Percentiles rank a stretch among this genome's conserved stretches.
These are phyloP conservation scores for Acanthamoeba lenticulata DNA, from an alignment of 208 protist genomes.

Conservation along the genomic window DNA sequence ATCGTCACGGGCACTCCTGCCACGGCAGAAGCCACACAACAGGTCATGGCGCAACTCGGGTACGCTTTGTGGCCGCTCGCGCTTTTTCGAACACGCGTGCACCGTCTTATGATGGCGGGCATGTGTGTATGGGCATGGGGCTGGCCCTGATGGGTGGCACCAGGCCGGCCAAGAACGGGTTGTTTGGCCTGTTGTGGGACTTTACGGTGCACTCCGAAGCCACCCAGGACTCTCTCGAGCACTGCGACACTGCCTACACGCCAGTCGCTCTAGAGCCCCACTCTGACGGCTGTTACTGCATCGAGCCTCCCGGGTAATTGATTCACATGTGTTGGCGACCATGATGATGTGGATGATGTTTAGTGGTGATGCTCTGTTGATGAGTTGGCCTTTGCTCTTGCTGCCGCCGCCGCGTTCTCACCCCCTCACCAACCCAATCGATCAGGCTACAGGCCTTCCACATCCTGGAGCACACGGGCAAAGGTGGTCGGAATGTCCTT, in stretches of 20 bases:
- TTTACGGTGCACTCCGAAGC: constrained; percentile 39
- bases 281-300: constrained; percentile 47
- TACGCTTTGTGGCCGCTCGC: background rate
- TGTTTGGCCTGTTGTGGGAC: constrained; percentile 62
- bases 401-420: too few species aligned
- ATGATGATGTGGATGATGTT: too few species aligned
- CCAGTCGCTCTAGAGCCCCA: background rate
- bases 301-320: constrained; percentile 57
- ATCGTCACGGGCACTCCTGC: constrained; percentile 25
- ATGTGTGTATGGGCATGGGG: background rate
- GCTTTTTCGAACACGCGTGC: too few species aligned
- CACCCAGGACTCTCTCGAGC: background rate
- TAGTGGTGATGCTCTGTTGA: background rate
- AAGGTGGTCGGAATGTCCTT: constrained; percentile 10
- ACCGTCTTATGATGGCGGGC: too few species aligned
- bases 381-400: background rate
- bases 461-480: constrained; percentile 48
- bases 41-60: constrained; percentile 42
- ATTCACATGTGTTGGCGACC: background rate
- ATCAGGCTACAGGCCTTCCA: constrained; percentile 49
- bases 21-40: constrained; percentile 12
- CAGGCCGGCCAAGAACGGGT: constrained; percentile 5
- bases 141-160: background rate
- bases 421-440: background rate
- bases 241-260: constrained; percentile 62